Base-by-base conservation (phyloP, 2,329 filamentous ascomycete genomes). In the Orbilia ellipsospora region DNA sequence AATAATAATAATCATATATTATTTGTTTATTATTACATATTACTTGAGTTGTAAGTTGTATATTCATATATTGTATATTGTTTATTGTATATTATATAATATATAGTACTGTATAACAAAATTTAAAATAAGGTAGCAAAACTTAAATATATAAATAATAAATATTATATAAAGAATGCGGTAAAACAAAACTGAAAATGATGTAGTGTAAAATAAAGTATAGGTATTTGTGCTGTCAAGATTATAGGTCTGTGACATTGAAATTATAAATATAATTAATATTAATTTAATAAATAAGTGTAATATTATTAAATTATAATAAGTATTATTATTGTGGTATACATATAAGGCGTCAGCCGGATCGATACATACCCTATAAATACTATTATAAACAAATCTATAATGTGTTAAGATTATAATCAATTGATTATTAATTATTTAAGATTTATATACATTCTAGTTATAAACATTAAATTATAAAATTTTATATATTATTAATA, bases 301-400 rank as follows among this genome's bases (percentile, higher is more conserved):
- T n/a, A n/a, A 51, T 31, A 51, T 62, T 51, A 28, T 62, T 51
- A 44, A 59, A 56, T 60, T 60, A 45, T 60, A 60, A n/a, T n/a
- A n/a, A n/a, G n/a, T n/a, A n/a, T n/a, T n/a, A n/a, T n/a, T n/a
- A n/a, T n/a, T n/a, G n/a, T n/a, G n/a, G n/a, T n/a, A n/a, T n/a
- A n/a, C n/a, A n/a, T n/a, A n/a, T n/a, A n/a, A n/a, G n/a, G n/a
- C n/a, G n/a, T n/a, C n/a, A n/a, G n/a, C n/a, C n/a, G n/a, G n/a
- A n/a, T n/a, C n/a, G n/a, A n/a, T n/a, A n/a, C n/a, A n/a, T n/a
- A n/a, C n/a, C n/a, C n/a, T n/a, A n/a, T n/a, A n/a, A n/a, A n/a
- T n/a, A n/a, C 4, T 12, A 26, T 48, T 61, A 59, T 59, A 48
- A 12, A 61, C 13, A 8, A 61, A 50, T 62, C 23, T 28, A 31